These are phyloP conservation scores for Diddensiella transvaalensis DNA, from an alignment of 805 yeast genomes.

Conservation along the genomic window DNA sequence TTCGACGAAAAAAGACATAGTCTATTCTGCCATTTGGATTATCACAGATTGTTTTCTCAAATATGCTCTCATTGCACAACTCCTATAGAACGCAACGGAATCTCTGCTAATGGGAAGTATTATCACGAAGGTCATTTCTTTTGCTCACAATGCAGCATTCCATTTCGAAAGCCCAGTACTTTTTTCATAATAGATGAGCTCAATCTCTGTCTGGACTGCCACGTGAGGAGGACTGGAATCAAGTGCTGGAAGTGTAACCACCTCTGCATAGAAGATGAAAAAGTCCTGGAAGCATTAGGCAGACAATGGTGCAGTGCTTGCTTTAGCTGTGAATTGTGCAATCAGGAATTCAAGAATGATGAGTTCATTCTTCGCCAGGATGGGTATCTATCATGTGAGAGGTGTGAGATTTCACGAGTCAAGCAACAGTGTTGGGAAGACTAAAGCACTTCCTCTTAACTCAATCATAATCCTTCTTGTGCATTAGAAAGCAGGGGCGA, in stretches of 20 bases:
- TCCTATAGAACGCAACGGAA: conserved; percentile 30
- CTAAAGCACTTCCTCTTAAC: no score
- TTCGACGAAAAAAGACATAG: conserved; percentile 9
- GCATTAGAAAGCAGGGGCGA: no score
- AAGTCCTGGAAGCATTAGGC: conserved; percentile 30
- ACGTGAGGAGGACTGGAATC: conserved; percentile 23
- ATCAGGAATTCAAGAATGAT: conserved; percentile 24
- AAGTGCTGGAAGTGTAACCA: conserved; percentile 34
- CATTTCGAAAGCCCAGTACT: conserved; percentile 21
- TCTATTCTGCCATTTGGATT: conserved; percentile 34
- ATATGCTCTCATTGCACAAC: conserved; percentile 30
- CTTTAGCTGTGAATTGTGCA: conserved; percentile 32
- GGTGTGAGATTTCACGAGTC: conserved; percentile 25
- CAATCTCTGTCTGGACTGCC: conserved; percentile 29
- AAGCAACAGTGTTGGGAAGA: conserved; percentile 24
- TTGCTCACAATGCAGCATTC: conserved; percentile 31
- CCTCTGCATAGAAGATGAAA: conserved; percentile 19
- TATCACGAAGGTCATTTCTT: conserved; percentile 34
- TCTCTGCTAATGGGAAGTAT: conserved; percentile 28
- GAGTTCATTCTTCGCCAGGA: conserved; percentile 33
- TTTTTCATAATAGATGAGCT: conserved; percentile 23
- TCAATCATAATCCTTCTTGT: no score
- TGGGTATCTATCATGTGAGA: conserved; percentile 30
- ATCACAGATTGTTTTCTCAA: conserved; percentile 32
- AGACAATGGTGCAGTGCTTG: conserved; percentile 32